Evolutionary conservation across 2,329 filamentous ascomycete species (phyloP).

Genomic region (Clonostachys chloroleuca): DNA sequence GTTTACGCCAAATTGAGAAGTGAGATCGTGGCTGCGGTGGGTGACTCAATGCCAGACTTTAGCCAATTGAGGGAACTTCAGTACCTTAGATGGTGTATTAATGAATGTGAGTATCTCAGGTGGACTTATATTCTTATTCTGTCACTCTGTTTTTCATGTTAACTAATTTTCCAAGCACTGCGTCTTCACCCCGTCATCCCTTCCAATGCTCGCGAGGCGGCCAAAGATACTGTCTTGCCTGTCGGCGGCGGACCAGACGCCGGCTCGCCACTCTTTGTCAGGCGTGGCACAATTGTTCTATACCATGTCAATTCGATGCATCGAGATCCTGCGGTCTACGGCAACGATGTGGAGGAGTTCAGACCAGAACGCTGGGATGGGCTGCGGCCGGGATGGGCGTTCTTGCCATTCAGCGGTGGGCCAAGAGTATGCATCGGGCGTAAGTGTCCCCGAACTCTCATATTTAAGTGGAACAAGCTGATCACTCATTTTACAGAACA

Average conservation of each 20-base stretch:
- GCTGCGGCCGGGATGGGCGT: slow-evolving; percentile 32
- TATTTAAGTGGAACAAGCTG: not conserved
- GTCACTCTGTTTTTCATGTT: not conserved
- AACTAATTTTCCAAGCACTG: slow-evolving; percentile 23
- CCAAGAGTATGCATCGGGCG: slow-evolving; percentile 40
- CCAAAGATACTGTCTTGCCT: slow-evolving; percentile 41
- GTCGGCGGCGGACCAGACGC: slow-evolving; percentile 45
- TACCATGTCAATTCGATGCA: slow-evolving; percentile 39
- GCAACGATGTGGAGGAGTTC: slow-evolving; percentile 27
- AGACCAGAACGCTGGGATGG: slow-evolving; percentile 34
- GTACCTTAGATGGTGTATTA: slow-evolving; percentile 51
- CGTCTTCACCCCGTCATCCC: slow-evolving; percentile 48
- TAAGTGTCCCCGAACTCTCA: slow-evolving; percentile 10
- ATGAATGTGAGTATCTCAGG: slow-evolving; percentile 41
- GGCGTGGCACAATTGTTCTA: slow-evolving; percentile 36
- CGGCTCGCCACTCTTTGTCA: slow-evolving; percentile 40
- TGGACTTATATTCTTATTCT: not conserved
- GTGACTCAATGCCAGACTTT: slow-evolving; percentile 32
- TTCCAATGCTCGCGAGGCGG: slow-evolving; percentile 31
- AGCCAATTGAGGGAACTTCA: slow-evolving; percentile 45
- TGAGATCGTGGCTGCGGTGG: slow-evolving; percentile 25
- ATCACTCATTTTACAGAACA: slow-evolving; percentile 15
- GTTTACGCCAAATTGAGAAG: slow-evolving; percentile 39
- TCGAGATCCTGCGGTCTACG: slow-evolving; percentile 26
- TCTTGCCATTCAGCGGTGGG: slow-evolving; percentile 39